phyloP scores from a whole-genome alignment of 306 rosid genomes.

The Crataegus laevigata region DNA sequence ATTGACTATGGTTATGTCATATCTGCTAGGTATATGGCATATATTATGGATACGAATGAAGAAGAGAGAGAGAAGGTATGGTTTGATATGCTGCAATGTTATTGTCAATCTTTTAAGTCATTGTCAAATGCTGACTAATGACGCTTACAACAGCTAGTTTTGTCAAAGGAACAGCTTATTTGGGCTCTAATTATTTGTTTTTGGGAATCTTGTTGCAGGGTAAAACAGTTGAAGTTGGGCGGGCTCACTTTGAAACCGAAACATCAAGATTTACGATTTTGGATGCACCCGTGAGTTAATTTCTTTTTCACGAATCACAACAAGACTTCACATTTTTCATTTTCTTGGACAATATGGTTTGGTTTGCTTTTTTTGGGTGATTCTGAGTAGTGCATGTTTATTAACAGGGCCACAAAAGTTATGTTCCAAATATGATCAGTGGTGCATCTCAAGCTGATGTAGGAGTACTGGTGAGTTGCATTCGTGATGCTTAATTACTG shows the following conservation, averaged over 20 bases:
- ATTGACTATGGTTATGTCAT: background rate
- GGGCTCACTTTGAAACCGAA: slow-evolving; percentile 96
- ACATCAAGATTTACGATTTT: slow-evolving; percentile 80
- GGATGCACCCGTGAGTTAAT: slow-evolving; percentile 92
- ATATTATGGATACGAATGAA: slow-evolving; percentile 98
- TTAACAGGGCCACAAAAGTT: slow-evolving; percentile 95
- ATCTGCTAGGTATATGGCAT: slow-evolving; percentile 90
- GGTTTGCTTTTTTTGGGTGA: background rate
- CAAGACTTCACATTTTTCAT: background rate
- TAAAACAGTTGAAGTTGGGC: slow-evolving; percentile 96
- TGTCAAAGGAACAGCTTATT: background rate
- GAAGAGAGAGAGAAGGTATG: slow-evolving; percentile 92
- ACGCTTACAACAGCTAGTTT: background rate
- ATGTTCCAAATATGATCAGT: slow-evolving; percentile 98
- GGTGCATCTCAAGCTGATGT: slow-evolving; percentile 99
- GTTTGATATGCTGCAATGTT: background rate
- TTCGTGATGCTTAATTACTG: background rate
- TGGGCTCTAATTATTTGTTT: background rate
- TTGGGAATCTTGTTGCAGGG: slow-evolving; percentile 49
- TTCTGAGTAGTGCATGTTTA: slow-evolving; percentile 11
- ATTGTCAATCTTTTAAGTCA: background rate
- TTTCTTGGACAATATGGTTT: background rate
- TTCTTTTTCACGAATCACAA: background rate
- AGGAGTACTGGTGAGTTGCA: slow-evolving; percentile 78
- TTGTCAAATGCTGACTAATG: background rate